A percentile compares a stretch with the other conserved stretches of the same genome.
These are phyloP conservation scores for Paecilomyces sp. DNA, from an alignment of 2,329 filamentous ascomycete species.

Conservation along the genomic window DNA sequence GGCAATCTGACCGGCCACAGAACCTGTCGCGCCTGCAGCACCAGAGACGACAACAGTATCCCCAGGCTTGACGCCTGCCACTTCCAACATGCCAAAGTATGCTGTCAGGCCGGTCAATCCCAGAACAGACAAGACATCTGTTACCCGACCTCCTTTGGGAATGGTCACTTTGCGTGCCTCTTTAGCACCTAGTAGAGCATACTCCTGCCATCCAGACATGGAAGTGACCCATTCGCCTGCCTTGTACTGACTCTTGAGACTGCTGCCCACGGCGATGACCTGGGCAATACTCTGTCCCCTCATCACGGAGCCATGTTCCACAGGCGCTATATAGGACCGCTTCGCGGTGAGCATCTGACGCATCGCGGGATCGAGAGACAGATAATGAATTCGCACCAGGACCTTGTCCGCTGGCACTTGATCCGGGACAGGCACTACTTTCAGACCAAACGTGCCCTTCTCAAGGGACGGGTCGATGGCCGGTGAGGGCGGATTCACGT, in stretches of 20 bases:
- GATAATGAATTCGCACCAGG: slow-evolving; percentile 53
- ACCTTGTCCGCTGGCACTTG: slow-evolving; percentile 48
- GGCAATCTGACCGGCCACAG: slow-evolving; percentile 69
- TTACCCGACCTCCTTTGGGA: slow-evolving; percentile 41
- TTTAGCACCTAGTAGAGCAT: slow-evolving; percentile 52
- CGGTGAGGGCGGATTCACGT: slow-evolving; percentile 24
- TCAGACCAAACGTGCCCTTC: slow-evolving; percentile 27
- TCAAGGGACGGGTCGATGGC: slow-evolving; percentile 29
- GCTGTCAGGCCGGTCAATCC: slow-evolving; percentile 68
- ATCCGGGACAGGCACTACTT: slow-evolving; percentile 17
- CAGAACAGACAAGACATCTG: slow-evolving; percentile 55
- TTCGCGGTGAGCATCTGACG: slow-evolving; percentile 59
- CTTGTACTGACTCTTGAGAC: slow-evolving; percentile 18
- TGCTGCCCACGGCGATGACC: slow-evolving; percentile 51
- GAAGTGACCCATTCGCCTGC: slow-evolving; percentile 45
- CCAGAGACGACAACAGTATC: slow-evolving; percentile 72
- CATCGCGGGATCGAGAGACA: slow-evolving; percentile 71
- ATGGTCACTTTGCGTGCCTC: slow-evolving; percentile 37
- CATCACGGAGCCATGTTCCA: slow-evolving; percentile 63
- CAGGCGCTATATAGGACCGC: slow-evolving; percentile 61
- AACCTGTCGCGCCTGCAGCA: slow-evolving; percentile 71
- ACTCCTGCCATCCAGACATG: slow-evolving; percentile 58
- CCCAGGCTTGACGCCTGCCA: slow-evolving; percentile 60
- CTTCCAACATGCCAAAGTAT: slow-evolving; percentile 65
- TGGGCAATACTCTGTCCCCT: slow-evolving; percentile 55